Conservation (phyloP, 2,329 filamentous ascomycete genomes). For the Chaetoscypha palmicola region DNA sequence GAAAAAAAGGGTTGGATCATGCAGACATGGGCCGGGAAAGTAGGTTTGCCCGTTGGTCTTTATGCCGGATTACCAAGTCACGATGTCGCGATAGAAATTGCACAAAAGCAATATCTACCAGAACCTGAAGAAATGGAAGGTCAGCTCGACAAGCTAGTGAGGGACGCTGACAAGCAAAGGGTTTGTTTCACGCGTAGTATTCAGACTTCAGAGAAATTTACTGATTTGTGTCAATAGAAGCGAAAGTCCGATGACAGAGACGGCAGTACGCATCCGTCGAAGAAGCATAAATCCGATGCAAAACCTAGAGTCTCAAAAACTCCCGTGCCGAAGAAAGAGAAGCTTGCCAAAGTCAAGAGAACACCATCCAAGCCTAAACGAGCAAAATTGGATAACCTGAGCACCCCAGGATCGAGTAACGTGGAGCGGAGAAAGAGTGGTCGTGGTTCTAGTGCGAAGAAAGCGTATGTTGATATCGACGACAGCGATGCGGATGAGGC, state of each 20-base stretch:
- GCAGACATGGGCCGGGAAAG: slow-evolving; percentile 73
- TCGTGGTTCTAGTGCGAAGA: slow-evolving; percentile 33
- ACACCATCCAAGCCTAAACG: slow-evolving; percentile 27
- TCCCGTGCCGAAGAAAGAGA: slow-evolving; percentile 27
- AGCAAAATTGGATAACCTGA: slow-evolving; percentile 9
- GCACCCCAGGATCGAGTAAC: slow-evolving; percentile 16
- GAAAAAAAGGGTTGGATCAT: slow-evolving; percentile 81
- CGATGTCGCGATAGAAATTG: slow-evolving; percentile 73
- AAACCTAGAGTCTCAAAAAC: slow-evolving; percentile 16
- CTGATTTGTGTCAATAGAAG: slow-evolving; percentile 22
- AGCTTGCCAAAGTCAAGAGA: slow-evolving; percentile 21
- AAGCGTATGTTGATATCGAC: slow-evolving; percentile 33
- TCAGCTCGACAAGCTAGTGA: slow-evolving; percentile 56
- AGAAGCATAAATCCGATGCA: slow-evolving; percentile 22
- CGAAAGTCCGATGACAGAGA: slow-evolving; percentile 25
- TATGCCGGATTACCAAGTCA: slow-evolving; percentile 72
- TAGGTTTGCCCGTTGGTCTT: slow-evolving; percentile 71
- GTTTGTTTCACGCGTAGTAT: slow-evolving; percentile 25
- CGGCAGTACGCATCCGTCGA: slow-evolving; percentile 18
- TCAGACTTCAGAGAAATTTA: slow-evolving; percentile 8
- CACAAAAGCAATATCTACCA: slow-evolving; percentile 76
- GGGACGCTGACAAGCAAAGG: slow-evolving; percentile 57
- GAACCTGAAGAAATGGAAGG: slow-evolving; percentile 68
- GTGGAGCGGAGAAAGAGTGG: slow-evolving; percentile 32
- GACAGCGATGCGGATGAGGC: slow-evolving; percentile 37